phyloP scores from a whole-genome alignment of 1,139 yeast genomes.

The Geotrichum fermentans region DNA sequence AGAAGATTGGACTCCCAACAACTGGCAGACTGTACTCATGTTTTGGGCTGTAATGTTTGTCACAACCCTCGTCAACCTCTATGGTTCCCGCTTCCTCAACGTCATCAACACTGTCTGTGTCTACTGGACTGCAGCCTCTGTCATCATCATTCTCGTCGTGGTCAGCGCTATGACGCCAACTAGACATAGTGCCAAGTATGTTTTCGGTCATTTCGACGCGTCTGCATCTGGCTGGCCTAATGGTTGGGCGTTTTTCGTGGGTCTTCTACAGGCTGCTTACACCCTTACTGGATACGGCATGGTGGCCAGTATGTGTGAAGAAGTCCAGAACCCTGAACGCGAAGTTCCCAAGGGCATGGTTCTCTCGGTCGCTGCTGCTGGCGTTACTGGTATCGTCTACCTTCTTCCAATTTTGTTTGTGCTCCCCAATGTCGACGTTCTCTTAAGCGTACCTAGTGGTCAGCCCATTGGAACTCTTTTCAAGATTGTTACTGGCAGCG shows the following conservation, averaged over 20 bases:
- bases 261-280: constrained; percentile 73
- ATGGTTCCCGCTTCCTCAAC: constrained; percentile 22
- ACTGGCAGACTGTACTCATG: constrained; percentile 24
- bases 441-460: constrained; percentile 50
- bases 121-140: constrained; percentile 24
- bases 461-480: constrained; percentile 47
- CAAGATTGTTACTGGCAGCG: constrained; percentile 63
- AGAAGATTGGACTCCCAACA: constrained; percentile 17
- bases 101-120: constrained; percentile 26
- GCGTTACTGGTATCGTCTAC: constrained; percentile 63
- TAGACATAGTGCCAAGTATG: constrained; percentile 24
- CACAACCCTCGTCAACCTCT: constrained; percentile 22
- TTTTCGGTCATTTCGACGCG: constrained; percentile 27
- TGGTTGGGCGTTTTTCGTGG: constrained; percentile 40
- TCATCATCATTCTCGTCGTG: constrained; percentile 25
- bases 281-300: constrained; percentile 80
- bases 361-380: constrained; percentile 59
- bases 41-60: constrained; percentile 24
- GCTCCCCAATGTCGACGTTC: constrained; percentile 51
- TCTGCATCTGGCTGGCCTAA: constrained; percentile 29
- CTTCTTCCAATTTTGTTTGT: constrained; percentile 67
- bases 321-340: constrained; percentile 67
- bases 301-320: constrained; percentile 77
- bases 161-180: constrained; percentile 24
- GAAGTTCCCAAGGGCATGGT: constrained; percentile 72